phyloP scores from a whole-genome alignment of 805 yeast genomes.

The Wickerhamiella allomyrinae region DNA sequence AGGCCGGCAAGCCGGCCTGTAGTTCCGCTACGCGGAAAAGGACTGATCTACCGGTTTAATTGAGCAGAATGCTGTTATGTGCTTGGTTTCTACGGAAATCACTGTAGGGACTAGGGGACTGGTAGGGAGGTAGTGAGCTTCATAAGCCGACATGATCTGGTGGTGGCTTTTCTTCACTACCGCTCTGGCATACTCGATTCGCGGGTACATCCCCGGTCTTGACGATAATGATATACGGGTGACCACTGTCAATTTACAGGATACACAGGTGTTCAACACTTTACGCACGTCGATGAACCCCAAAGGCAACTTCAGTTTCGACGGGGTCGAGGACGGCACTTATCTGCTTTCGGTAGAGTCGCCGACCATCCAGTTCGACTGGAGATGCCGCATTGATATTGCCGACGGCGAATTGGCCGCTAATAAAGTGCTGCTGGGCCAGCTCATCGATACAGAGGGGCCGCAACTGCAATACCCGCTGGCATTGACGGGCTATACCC shows the following conservation, averaged over 20 bases:
- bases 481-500: conserved; percentile 12
- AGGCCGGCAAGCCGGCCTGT: too few relatives aligned
- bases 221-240: background rate
- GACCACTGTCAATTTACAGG: conserved; percentile 4
- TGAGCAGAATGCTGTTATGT: too few relatives aligned
- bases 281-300: conserved; percentile 5
- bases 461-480: conserved; percentile 23
- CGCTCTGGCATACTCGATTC: background rate
- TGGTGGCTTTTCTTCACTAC: background rate
- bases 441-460: conserved; percentile 19
- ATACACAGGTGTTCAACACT: conserved; percentile 2
- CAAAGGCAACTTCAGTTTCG: conserved; percentile 13
- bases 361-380: conserved; percentile 7
- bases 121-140: too few relatives aligned
- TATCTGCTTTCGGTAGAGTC: conserved; percentile 14
- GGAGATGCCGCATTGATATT: conserved; percentile 12
- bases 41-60: too few relatives aligned
- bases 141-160: background rate
- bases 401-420: conserved; percentile 18
- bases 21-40: too few relatives aligned
- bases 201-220: conserved; percentile 3
- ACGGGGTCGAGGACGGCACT: conserved; percentile 4
- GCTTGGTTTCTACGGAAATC: too few relatives aligned
- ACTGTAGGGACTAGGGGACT: too few relatives aligned
- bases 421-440: conserved; percentile 19